Evolutionary conservation across 1,284 basidiomycete species (phyloP).

Genomic region (Waitea zeae): DNA sequence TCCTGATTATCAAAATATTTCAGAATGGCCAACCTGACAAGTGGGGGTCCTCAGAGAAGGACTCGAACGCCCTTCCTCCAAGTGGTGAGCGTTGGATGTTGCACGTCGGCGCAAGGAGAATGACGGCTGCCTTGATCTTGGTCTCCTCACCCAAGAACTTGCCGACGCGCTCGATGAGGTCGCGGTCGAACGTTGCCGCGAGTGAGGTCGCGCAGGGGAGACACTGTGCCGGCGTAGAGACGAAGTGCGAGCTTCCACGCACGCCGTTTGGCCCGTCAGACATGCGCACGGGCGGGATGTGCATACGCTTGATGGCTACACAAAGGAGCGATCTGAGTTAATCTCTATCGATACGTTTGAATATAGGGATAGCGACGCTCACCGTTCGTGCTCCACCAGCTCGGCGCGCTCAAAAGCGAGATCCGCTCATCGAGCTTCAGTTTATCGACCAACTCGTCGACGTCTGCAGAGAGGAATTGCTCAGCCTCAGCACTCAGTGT

Average conservation of each 20-base stretch:
- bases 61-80: constrained; percentile 63
- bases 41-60: constrained; percentile 68
- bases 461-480: constrained; percentile 37
- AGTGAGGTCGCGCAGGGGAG: constrained; percentile 42
- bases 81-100: constrained; percentile 68
- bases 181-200: constrained; percentile 56
- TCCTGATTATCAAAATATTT: not conserved
- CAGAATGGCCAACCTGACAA: constrained; percentile 31
- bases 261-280: constrained; percentile 44
- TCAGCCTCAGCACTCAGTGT: no score
- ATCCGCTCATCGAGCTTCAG: constrained; percentile 49
- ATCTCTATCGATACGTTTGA: no score
- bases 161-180: constrained; percentile 46
- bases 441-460: constrained; percentile 31
- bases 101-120: constrained; percentile 62
- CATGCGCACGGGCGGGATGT: constrained; percentile 47
- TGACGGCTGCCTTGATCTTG: constrained; percentile 47
- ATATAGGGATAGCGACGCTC: no score
- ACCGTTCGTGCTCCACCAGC: constrained; percentile 57
- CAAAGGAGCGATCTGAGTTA: no score
- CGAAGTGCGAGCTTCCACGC: constrained; percentile 42
- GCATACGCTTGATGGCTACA: constrained; percentile 34
- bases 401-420: constrained; percentile 39
- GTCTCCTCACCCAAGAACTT: constrained; percentile 57
- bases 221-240: constrained; percentile 20